Base-by-base conservation (phyloP, 2,329 filamentous ascomycete species). In the Zymoseptoria crescenta region DNA sequence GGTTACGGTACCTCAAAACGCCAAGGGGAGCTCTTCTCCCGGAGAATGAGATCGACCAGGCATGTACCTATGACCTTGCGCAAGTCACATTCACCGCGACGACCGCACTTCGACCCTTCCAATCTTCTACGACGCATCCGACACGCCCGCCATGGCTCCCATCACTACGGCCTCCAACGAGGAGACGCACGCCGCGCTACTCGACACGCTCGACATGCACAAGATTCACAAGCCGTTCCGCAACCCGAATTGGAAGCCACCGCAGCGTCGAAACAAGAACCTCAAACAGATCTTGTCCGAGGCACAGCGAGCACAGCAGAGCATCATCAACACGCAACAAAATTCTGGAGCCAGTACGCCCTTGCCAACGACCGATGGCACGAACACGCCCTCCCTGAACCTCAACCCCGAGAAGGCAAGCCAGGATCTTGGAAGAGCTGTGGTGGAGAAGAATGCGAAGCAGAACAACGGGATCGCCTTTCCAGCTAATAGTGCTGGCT, bases 231-330 rank as follows among this genome's bases (percentile, higher is more conserved):
- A 95, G 77, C 88, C 86, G 70, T 99, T 96, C 80, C 92, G 93
- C 74, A 96, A 91, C 72, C 80, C 88, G 2, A 79, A 85, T 73
- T 99, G 94, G 94, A 91, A 89, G 71, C 91, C 94, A 16, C 91
- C 93, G 65, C 88, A 92, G 75, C 91, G 94, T 55, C 90, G 94
- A 75, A 99, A 99, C 83, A 99, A 99, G 80, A 97, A 96, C 75
- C 87, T 97, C 76, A 97, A 97, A 76, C 90, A 96, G 68, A 94
- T 99, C 63, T 82, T 99, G 62, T 88, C 91, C 60, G 94, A 99
- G 70, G 89, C 88, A 10, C 85, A 89, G 21, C 87, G 91, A 67
- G 90, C 88, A 71, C 93, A 97, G 78, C 90, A 91, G n/a, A 96
- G 91, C 3, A 82, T 89, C 41, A 81, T 92, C 70, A 90, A 88